Evolutionary conservation across 108 stramenopile genomes (phyloP).

Genomic region (Chaetoceros muelleri): DNA sequence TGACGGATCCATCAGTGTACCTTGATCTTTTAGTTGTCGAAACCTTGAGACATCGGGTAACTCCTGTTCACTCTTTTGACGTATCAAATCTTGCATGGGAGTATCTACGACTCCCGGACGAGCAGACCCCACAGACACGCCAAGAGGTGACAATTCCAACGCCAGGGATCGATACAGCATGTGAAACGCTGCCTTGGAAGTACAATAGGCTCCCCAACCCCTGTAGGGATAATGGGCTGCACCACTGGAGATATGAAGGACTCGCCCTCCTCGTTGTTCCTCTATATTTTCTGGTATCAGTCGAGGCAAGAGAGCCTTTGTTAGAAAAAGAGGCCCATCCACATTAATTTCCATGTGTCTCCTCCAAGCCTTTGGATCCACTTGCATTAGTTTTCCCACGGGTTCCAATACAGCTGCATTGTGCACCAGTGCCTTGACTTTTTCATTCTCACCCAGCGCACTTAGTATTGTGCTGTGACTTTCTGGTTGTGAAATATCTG

Average conservation of each 20-base stretch:
- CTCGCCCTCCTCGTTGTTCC: not conserved
- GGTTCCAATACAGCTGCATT: not conserved
- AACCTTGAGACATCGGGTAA: constrained; percentile 17
- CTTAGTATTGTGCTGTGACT: not conserved
- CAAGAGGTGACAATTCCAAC: constrained; percentile 22
- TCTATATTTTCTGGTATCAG: not conserved
- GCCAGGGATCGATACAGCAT: constrained; percentile 46
- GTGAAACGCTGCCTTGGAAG: constrained; percentile 53
- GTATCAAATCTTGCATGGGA: constrained; percentile 53
- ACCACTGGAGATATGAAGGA: constrained; percentile 17
- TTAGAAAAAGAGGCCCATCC: not conserved
- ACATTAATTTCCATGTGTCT: not conserved
- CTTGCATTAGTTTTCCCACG: not conserved
- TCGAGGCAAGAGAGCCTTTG: not conserved
- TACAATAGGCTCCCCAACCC: constrained; percentile 59
- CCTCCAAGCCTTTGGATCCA: not conserved
- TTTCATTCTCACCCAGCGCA: not conserved
- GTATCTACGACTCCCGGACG: constrained; percentile 68
- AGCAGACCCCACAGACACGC: constrained; percentile 32
- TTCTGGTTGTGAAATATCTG: not conserved
- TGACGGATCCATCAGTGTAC: not conserved
- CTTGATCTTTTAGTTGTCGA: not conserved
- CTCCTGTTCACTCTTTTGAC: constrained; percentile 20
- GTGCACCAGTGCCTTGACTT: not conserved
- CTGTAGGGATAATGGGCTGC: constrained; percentile 37